Evolutionary conservation across 257 asterid species (phyloP).

Genomic region (Agastache rugosa): DNA sequence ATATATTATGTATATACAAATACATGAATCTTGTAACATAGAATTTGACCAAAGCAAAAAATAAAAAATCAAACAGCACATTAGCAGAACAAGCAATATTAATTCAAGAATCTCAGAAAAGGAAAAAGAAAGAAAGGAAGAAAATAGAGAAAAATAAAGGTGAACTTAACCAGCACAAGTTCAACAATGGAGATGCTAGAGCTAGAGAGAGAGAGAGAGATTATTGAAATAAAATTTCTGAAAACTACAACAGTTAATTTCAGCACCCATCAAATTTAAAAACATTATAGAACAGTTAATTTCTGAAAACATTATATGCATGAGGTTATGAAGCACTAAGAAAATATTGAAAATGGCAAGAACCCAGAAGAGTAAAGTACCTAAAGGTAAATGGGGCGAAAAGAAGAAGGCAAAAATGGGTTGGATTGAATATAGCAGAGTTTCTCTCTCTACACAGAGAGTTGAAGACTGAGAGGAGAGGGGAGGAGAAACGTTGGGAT

Average conservation of each 20-base stretch:
- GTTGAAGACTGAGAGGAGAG: slow-evolving; percentile 39
- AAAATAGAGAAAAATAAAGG: too few species aligned
- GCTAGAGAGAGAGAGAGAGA: neutral
- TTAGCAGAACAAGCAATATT: neutral
- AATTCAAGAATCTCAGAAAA: neutral
- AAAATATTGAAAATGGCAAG: slow-evolving; percentile 2
- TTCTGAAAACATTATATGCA: neutral
- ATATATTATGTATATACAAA: too few species aligned
- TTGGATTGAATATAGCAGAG: neutral
- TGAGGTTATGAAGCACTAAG: neutral
- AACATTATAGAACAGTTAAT: neutral
- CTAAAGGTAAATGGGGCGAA: slow-evolving; percentile 5
- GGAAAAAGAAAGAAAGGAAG: neutral
- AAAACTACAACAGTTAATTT: neutral
- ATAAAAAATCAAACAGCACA: neutral
- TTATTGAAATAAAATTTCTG: neutral
- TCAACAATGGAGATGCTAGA: neutral
- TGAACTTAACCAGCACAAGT: neutral
- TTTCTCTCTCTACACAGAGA: slow-evolving; percentile 15
- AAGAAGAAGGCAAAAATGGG: neutral
- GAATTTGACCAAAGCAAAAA: neutral
- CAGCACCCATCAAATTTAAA: neutral
- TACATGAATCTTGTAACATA: neutral
- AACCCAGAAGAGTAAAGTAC: slow-evolving; percentile 32
- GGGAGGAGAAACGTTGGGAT: slow-evolving; percentile 46